Conservation (phyloP, 352 stramenopile species). For the Globisporangium iwayamae region DNA sequence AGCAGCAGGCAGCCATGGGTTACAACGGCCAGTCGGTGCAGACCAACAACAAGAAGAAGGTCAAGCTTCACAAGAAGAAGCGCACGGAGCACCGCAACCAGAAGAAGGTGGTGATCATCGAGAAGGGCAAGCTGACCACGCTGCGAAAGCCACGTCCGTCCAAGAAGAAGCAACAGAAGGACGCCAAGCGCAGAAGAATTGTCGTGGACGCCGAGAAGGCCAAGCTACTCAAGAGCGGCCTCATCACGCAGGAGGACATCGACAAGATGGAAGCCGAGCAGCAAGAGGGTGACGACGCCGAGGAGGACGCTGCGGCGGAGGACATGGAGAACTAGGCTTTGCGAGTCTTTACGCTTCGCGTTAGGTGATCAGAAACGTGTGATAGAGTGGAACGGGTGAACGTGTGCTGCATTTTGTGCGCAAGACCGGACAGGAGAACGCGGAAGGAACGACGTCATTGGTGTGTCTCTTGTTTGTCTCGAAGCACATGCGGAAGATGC, state of each 20-base stretch:
- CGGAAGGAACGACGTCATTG: not conserved
- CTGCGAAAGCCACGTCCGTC: slow-evolving; percentile 64
- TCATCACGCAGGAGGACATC: slow-evolving; percentile 83
- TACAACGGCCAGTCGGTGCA: slow-evolving; percentile 64
- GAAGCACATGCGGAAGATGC: not conserved
- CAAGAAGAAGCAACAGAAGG: slow-evolving; percentile 88
- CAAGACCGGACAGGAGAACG: not conserved
- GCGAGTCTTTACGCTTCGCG: not conserved
- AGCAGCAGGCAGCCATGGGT: slow-evolving; percentile 27
- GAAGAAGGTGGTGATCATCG: slow-evolving; percentile 66
- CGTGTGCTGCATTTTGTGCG: not conserved
- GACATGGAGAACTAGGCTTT: slow-evolving; percentile 50
- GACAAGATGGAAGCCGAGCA: slow-evolving; percentile 70
- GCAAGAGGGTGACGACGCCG: slow-evolving; percentile 30
- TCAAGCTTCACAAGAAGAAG: slow-evolving; percentile 86
- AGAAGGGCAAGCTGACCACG: slow-evolving; percentile 52
- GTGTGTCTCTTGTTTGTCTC: not conserved
- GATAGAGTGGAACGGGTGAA: slow-evolving; percentile 1
- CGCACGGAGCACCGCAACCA: slow-evolving; percentile 67
- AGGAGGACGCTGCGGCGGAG: slow-evolving; percentile 22
- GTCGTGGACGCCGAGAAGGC: slow-evolving; percentile 68
- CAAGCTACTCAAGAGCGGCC: slow-evolving; percentile 71
- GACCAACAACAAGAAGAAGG: slow-evolving; percentile 85
- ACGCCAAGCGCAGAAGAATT: slow-evolving; percentile 74
- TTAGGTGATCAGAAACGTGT: not conserved